Base-by-base conservation (phyloP, 345 rosid genomes). In the Chamaenerion angustifolium region DNA sequence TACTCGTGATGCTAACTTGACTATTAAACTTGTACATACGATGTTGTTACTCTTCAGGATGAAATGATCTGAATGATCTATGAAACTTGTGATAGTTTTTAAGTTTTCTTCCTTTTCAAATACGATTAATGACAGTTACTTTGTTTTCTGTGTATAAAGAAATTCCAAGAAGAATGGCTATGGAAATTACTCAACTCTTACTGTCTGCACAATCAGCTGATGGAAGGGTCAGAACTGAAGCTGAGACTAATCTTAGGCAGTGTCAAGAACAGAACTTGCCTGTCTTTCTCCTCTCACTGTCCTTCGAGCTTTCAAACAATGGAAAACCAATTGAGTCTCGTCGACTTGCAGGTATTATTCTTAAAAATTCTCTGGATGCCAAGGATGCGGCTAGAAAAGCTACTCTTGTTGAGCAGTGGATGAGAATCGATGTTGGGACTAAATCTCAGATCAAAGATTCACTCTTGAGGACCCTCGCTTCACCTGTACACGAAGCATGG, bases 351-450 rank as follows among this genome's bases (percentile, higher is more conserved):
- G 96, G 96, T 82, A 80, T 86, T 46, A 55, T 92, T 52, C 95
- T 92, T 27, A 87, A 92, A 72, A 92, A 92, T 54, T 82, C 96
- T 16, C 72, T 83, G 17, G 98, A 87, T 65, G 95, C 98, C 0
- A 87, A 86, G 58, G 96, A 87, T 58, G 71, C 80, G 31, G 45
- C 47, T 2, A 78, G 63, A 54, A 92, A 84, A 69, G 84, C 73
- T 54, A 64, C 63, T 52, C 95, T 84, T 42, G 83, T 73, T 56
- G 79, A 82, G 17, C 93, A 80, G 40, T 84, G 98, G 95, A 60
- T 82, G 67, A 68, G 71, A 12, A 72, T 78, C 40, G 95, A 82
- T 16, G 50, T 56, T 27, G 59, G 77, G 19, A 62, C 71, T n/a
- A 87, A 92, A 56, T 74, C 89, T 50, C 96, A 92, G 66, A 78